Conservation (phyloP, 2,329 filamentous ascomycete species). For the Nigrograna mackinnonii region DNA sequence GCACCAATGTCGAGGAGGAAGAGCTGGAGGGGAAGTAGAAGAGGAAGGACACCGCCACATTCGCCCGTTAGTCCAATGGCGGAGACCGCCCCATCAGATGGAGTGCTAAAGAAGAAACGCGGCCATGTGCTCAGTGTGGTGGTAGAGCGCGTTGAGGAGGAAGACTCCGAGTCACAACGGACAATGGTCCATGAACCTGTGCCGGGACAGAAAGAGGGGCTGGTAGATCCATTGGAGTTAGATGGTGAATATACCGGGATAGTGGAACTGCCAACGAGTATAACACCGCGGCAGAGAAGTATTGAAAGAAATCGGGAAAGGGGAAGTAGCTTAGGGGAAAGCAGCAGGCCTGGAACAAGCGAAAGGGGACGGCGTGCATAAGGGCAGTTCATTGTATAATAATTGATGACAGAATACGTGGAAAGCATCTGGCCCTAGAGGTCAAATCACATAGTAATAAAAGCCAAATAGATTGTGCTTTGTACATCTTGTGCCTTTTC, state of each 20-base stretch:
- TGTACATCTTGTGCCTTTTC: no score
- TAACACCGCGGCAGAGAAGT: slow-evolving; percentile 22
- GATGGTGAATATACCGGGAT: slow-evolving; percentile 19
- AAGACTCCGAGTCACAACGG: slow-evolving; percentile 9
- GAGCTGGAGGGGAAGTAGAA: slow-evolving; percentile 1
- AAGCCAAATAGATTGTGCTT: no score
- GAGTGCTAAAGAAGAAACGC: slow-evolving; percentile 19
- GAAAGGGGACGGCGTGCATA: no score
- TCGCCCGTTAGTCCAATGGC: slow-evolving; percentile 13
- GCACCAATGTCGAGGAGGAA: slow-evolving; percentile 1
- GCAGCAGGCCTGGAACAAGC: not conserved
- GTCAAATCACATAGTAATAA: no score
- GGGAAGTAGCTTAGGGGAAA: slow-evolving; percentile 10
- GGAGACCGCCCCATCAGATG: slow-evolving; percentile 9
- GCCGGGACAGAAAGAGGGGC: slow-evolving; percentile 27
- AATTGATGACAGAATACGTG: no score
- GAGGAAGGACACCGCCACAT: not conserved
- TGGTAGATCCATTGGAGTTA: slow-evolving; percentile 25
- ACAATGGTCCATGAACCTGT: slow-evolving; percentile 21
- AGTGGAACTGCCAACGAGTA: slow-evolving; percentile 21
- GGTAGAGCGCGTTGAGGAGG: slow-evolving; percentile 21
- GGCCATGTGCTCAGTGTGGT: slow-evolving; percentile 24
- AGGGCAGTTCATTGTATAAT: no score
- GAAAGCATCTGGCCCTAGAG: no score
- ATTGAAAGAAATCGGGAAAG: slow-evolving; percentile 11